Evolutionary conservation across 768 basidiomycete genomes (phyloP), one percentile per base, ranked within the genome.

Genomic region (Termitomyces sp.): DNA sequence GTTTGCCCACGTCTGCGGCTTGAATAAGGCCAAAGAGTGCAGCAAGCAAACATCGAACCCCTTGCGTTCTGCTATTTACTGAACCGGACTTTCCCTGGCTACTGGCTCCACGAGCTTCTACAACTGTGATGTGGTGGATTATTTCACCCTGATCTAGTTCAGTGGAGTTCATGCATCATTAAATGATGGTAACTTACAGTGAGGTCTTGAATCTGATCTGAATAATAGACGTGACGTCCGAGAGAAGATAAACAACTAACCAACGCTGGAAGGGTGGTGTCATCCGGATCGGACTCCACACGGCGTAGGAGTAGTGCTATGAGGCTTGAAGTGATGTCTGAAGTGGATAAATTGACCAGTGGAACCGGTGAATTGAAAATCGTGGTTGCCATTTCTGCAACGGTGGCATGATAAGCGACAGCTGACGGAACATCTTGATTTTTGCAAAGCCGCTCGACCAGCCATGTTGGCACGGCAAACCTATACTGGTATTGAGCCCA

Each of bases 401-500:
- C 72, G 0, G 91, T 79, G 48, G 73, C 77, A 48, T 89, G 88
- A 54, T 86, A 74, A 34, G 75, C 62, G 3, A 79, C 78, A 8
- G 80, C 70, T 36, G 74, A 65, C 0, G 78, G 67, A 0, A 74
- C 66, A 54, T 90, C 88, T 65, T 83, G 86, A 46, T 79, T 80
- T 60, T 83, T 79, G 22, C 86, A 77, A 4, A 97, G 80, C 26
- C 82, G 81, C 65, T 95, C 93, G 13, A 96, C 85, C 4, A 96
- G 75, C 68, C 87, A 83, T 1, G 92, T 91, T 3, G 95, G 92
- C 7, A 97, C 84, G 26, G 88, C 89, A 66, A 91, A 96, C 26
- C 95, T 89, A 71, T 95, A 95, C 68, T 95, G 95, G 62, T 95
- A 93, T 67, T 91, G 92, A 5, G 91, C 83, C 90, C 92, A 95